Evolutionary conservation across 306 rosid species (phyloP).

Genomic region (Heteromeles arbutifolia): DNA sequence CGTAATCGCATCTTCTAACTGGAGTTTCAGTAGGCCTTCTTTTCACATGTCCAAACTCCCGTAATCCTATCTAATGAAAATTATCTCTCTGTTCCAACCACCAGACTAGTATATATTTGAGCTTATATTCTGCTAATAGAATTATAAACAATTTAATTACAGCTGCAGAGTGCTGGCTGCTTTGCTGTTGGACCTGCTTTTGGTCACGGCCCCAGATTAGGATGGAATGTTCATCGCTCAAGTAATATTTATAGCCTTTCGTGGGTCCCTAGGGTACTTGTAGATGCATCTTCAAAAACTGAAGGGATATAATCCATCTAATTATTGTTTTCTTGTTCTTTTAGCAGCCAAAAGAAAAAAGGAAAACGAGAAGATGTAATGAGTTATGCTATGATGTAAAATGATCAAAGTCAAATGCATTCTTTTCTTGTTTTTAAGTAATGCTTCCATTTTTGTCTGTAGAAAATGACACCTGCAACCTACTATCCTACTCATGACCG

Average conservation of each 20-base stretch:
- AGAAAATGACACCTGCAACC: slow-evolving; percentile 70
- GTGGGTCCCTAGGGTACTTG: background rate
- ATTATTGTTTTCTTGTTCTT: background rate
- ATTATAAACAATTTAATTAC: background rate
- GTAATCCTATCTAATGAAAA: background rate
- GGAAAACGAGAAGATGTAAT: background rate
- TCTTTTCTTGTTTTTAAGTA: slow-evolving; percentile 8
- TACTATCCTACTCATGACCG: slow-evolving; percentile 78
- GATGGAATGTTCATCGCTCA: background rate
- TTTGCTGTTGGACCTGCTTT: background rate
- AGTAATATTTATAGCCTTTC: background rate
- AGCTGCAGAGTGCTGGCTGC: background rate
- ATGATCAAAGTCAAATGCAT: background rate
- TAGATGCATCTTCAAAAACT: background rate
- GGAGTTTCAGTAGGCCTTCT: no score
- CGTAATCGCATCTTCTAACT: no score
- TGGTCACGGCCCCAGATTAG: background rate
- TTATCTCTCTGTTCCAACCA: background rate
- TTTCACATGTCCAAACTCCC: no score
- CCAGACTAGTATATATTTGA: background rate
- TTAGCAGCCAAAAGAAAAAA: background rate
- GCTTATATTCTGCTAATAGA: background rate
- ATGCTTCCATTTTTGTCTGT: slow-evolving; percentile 18
- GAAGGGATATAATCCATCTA: background rate
- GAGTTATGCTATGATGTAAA: background rate